Conservation (phyloP, 176 grass and related monocot genomes). For the Bothriochloa decipiens region DNA sequence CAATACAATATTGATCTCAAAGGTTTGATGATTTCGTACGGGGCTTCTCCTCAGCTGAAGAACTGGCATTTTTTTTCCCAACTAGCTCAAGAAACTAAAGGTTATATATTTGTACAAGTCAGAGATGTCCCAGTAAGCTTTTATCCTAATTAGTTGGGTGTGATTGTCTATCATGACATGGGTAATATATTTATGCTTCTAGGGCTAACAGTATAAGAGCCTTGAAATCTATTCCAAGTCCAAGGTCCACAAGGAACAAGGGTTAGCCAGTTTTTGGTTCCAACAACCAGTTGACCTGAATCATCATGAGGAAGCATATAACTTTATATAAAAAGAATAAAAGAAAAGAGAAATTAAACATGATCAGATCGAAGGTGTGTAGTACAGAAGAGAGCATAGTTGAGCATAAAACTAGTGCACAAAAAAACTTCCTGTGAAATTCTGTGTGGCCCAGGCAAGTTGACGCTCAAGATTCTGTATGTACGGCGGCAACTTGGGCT, state of each 20-base stretch:
- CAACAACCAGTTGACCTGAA: constrained; percentile 69
- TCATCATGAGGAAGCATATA: constrained; percentile 44
- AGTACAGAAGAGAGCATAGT: constrained; percentile 25
- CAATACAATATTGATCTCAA: background rate
- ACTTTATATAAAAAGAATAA: background rate
- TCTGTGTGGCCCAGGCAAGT: constrained; percentile 53
- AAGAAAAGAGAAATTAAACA: constrained; percentile 17
- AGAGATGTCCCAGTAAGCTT: constrained; percentile 23
- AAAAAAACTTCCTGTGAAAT: constrained; percentile 38
- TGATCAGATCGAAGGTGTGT: constrained; percentile 41
- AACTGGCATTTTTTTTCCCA: background rate
- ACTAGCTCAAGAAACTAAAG: background rate
- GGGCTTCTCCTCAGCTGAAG: background rate
- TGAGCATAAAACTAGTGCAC: constrained; percentile 23
- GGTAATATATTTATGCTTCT: constrained; percentile 26
- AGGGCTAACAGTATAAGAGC: constrained; percentile 36
- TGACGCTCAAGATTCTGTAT: constrained; percentile 51
- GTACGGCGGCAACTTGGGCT: background rate
- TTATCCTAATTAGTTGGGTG: constrained; percentile 27
- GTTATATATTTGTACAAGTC: constrained; percentile 7
- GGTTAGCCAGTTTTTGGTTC: constrained; percentile 48
- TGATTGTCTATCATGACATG: background rate
- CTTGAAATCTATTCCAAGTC: constrained; percentile 57
- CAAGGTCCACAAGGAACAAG: constrained; percentile 42
- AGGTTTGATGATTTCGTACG: constrained; percentile 18